A percentile compares a stretch with the other conserved stretches of the same genome.
Evolutionary conservation across 768 basidiomycete genomes (phyloP).

Genomic region (Postia placenta): DNA sequence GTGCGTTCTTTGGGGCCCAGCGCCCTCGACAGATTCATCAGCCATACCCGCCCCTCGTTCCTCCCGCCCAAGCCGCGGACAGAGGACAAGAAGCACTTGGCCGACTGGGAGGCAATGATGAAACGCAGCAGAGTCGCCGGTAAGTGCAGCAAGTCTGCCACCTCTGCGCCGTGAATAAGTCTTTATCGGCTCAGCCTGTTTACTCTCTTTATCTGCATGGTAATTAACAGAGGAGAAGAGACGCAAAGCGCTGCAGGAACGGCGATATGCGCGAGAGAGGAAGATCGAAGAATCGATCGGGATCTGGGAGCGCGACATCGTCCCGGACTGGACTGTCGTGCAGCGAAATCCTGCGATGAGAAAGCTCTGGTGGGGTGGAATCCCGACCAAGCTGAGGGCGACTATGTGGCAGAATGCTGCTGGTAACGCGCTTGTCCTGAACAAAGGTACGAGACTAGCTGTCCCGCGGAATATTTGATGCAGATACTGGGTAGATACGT

Average conservation of each 20-base stretch:
- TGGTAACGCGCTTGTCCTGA: constrained; percentile 76
- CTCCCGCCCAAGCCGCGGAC: constrained; percentile 76
- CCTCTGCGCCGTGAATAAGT: constrained; percentile 10
- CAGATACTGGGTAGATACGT: constrained; percentile 50
- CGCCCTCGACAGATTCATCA: constrained; percentile 70
- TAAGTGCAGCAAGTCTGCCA: constrained; percentile 27
- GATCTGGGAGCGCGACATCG: constrained; percentile 72
- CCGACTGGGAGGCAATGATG: constrained; percentile 89
- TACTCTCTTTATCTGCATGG: not conserved
- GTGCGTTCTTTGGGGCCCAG: constrained; percentile 61
- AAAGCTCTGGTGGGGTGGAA: constrained; percentile 83
- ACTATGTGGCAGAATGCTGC: constrained; percentile 81
- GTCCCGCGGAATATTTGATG: constrained; percentile 6
- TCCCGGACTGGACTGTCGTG: constrained; percentile 80
- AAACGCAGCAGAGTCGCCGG: constrained; percentile 68
- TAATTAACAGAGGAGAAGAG: constrained; percentile 59
- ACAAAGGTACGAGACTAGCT: constrained; percentile 51
- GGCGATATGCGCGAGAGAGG: constrained; percentile 56
- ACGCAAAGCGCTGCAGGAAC: constrained; percentile 54
- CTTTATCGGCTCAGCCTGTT: constrained; percentile 18
- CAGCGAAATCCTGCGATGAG: constrained; percentile 58
- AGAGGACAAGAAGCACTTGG: constrained; percentile 80
- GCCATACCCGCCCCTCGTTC: constrained; percentile 76
- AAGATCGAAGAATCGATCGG: constrained; percentile 64
- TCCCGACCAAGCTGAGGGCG: constrained; percentile 76